Base-by-base conservation (phyloP, 345 rosid genomes). In the Populus ilicifolia region DNA sequence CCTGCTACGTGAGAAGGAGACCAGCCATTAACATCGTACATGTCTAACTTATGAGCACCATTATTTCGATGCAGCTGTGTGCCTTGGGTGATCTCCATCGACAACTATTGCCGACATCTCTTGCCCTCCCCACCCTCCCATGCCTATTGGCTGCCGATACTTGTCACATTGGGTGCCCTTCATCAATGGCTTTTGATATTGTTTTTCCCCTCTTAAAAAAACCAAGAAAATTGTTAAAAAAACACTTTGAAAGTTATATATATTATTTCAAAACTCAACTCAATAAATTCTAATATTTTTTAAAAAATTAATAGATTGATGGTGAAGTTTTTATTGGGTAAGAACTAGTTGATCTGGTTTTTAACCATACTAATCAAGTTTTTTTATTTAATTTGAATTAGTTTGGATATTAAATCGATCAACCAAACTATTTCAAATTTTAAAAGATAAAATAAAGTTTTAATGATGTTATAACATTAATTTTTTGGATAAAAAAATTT, bases 281-380 rank as follows among this genome's bases (percentile, higher is more conserved):
- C 0, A 3, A 4, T 33, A 0, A 33, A 33, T 4, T 33, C 36
- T 33, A 33, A 0, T 4, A 4, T 0, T 4, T 33, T 33, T 33
- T 4, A 3, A 30, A 30, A 30, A 30, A 33, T 4, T 0, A 33
- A 33, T 0, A 0, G 4, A 4, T 33, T 33, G 0, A 4, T 33
- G 0, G 5, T 33, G 3, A 0, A 33, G 5, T 33, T 33, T 33
- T 4, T 0, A 33, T 0, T 0, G 5, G 0, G 0, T 33, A 33
- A 4, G 0, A 0, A 33, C 0, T 0, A 2, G 4, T 30, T 0
- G 3, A 4, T 0, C 5, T 33, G 0, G 0, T 33, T 33, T 0
- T 3, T 3, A 4, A 33, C 35, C n/a, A n/a, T n/a, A n/a, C n/a
- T n/a, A n/a, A n/a, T n/a, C n/a, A n/a, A n/a, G n/a, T 30, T 30